Percentiles rank a stretch among this genome's conserved stretches.
These are phyloP conservation scores for Adiantum capillusveneris DNA, from an alignment of 75 land plant species.

Conservation along the genomic window DNA sequence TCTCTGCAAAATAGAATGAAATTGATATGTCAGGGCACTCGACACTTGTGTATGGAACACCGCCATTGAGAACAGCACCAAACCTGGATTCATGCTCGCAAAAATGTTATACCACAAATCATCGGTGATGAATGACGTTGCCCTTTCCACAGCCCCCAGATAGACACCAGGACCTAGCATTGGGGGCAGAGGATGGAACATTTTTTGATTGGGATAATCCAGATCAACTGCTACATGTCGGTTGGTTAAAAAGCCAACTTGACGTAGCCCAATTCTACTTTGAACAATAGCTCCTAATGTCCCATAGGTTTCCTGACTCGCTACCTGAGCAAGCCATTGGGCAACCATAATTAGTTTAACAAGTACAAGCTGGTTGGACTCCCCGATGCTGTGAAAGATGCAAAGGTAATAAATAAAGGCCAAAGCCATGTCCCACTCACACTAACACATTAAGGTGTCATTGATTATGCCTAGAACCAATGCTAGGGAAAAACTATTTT, in stretches of 20 bases:
- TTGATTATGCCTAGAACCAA: too few relatives aligned
- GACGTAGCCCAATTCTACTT: conserved; percentile 65
- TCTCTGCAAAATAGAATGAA: conserved; percentile 13
- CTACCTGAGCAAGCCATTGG: conserved; percentile 42
- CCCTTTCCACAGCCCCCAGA: conserved; percentile 58
- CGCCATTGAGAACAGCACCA: neutral
- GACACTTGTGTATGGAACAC: too few relatives aligned
- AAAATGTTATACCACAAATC: conserved; percentile 86
- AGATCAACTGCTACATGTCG: conserved; percentile 81
- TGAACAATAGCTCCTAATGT: conserved; percentile 90
- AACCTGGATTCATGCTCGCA: conserved; percentile 82
- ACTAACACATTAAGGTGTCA: too few relatives aligned
- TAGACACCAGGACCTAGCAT: conserved; percentile 81
- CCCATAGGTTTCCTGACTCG: conserved; percentile 95
- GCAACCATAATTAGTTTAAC: too few relatives aligned
- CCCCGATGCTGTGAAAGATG: too few relatives aligned
- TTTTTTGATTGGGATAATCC: conserved; percentile 79
- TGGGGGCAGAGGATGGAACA: conserved; percentile 88
- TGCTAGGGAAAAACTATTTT: too few relatives aligned
- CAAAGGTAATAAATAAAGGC: too few relatives aligned
- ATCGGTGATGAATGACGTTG: conserved; percentile 68
- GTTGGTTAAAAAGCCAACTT: conserved; percentile 74
- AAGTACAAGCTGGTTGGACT: too few relatives aligned
- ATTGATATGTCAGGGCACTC: too few relatives aligned
- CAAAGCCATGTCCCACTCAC: too few relatives aligned